Conservation (phyloP, 805 yeast species). For the Cyberlindnera euphorbiiphila region DNA sequence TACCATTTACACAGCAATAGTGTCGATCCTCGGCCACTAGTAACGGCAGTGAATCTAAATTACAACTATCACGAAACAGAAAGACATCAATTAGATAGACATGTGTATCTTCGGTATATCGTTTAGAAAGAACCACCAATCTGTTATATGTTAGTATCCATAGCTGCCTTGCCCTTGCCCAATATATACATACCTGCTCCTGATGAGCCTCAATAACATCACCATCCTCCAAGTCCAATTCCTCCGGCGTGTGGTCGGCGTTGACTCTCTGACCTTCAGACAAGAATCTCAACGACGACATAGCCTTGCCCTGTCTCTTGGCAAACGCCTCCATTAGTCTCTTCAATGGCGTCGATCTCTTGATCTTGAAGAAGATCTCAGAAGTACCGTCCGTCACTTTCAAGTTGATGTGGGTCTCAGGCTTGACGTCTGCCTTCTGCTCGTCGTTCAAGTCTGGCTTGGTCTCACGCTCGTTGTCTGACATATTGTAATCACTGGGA, state of each 20-base stretch:
- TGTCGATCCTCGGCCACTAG: too few relatives aligned
- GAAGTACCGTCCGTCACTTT: slow-evolving; percentile 92
- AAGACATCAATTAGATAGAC: background rate
- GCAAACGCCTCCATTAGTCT: slow-evolving; percentile 98
- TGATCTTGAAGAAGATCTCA: slow-evolving; percentile 94
- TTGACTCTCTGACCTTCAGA: slow-evolving; percentile 90
- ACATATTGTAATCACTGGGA: too few relatives aligned
- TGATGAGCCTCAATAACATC: slow-evolving; percentile 96
- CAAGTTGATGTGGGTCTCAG: slow-evolving; percentile 84
- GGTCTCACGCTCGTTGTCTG: slow-evolving; percentile 31
- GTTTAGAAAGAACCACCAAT: slow-evolving; percentile 17
- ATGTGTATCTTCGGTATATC: background rate
- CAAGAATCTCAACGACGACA: slow-evolving; percentile 79
- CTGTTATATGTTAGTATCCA: slow-evolving; percentile 30
- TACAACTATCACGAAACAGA: too few relatives aligned
- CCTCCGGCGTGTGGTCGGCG: slow-evolving; percentile 89
- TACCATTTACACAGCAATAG: too few relatives aligned
- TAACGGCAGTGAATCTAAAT: too few relatives aligned
- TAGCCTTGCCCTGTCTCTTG: slow-evolving; percentile 91
- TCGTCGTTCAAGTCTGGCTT: slow-evolving; percentile 33
- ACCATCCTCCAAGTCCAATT: slow-evolving; percentile 89
- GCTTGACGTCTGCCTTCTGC: slow-evolving; percentile 46
- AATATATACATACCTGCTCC: slow-evolving; percentile 86
- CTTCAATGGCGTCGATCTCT: slow-evolving; percentile 84
- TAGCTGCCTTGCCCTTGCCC: too few relatives aligned